These are phyloP conservation scores for Suhomyces taliae DNA, from an alignment of 1,139 yeast genomes.

Conservation along the genomic window DNA sequence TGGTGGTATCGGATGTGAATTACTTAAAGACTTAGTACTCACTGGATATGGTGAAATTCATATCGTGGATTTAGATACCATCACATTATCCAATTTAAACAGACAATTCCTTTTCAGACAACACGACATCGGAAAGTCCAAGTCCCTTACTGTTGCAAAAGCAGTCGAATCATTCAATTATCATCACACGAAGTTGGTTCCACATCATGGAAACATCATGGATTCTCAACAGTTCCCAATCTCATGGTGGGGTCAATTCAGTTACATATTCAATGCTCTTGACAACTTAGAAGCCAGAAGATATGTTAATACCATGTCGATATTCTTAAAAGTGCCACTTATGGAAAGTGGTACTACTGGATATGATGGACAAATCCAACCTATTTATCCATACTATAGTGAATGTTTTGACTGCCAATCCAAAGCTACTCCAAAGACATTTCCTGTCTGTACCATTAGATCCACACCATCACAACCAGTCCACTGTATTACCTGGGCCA, in stretches of 20 bases:
- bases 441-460: constrained; percentile 94
- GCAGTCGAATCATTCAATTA: constrained; percentile 82
- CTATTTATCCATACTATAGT: constrained; percentile 75
- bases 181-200: constrained; percentile 60
- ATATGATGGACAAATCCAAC: constrained; percentile 88
- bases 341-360: constrained; percentile 98
- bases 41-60: constrained; percentile 89
- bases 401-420: constrained; percentile 94
- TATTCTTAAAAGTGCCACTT: constrained; percentile 70
- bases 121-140: constrained; percentile 83
- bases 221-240: constrained; percentile 70
- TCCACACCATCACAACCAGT: constrained; percentile 96
- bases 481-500: constrained; percentile 98
- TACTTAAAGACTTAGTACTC: constrained; percentile 79
- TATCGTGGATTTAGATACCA: constrained; percentile 90
- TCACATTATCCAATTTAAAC: constrained; percentile 86
- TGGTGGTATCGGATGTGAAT: constrained; percentile 99
- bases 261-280: constrained; percentile 82
- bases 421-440: constrained; percentile 84
- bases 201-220: constrained; percentile 89
- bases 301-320: constrained; percentile 81
- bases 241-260: constrained; percentile 79
- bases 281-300: constrained; percentile 93
- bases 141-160: constrained; percentile 76
- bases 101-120: constrained; percentile 89